Conservation (phyloP, 2,329 filamentous ascomycete species). For the Ceratocystiopsis minuta region DNA sequence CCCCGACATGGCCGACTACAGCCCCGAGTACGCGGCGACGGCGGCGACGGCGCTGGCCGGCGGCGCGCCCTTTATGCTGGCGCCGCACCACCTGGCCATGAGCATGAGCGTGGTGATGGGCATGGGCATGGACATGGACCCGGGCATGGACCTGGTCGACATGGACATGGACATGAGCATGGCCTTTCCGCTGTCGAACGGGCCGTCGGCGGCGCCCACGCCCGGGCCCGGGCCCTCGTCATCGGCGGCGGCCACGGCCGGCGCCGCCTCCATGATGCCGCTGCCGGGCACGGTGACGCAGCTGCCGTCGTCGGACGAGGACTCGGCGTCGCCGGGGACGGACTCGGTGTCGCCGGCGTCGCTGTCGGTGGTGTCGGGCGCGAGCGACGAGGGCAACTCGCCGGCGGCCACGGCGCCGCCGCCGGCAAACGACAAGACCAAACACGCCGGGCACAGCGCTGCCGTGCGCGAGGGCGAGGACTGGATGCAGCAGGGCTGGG, state of each 20-base stretch:
- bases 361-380: no score
- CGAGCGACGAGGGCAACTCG: not conserved
- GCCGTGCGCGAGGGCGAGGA: slow-evolving; percentile 13
- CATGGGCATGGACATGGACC: slow-evolving; percentile 8
- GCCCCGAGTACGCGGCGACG: no score
- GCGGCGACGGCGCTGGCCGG: no score
- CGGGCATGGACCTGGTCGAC: slow-evolving; percentile 1
- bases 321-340: slow-evolving; percentile 4
- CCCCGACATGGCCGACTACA: no score
- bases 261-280: not conserved
- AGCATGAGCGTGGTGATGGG: slow-evolving; percentile 25
- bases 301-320: slow-evolving; percentile 10
- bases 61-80: slow-evolving; percentile 1
- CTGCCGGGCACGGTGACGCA: slow-evolving; percentile 2
- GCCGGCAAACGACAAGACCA: slow-evolving; percentile 1
- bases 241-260: not conserved
- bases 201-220: no score
- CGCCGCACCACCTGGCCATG: slow-evolving; percentile 18
- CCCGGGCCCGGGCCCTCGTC: no score
- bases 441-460: not conserved
- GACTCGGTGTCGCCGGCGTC: no score
- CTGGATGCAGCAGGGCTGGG: slow-evolving; percentile 22
- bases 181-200: no score
- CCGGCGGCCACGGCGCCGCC: not conserved
- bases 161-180: not conserved